Conservation (phyloP, 2,329 filamentous ascomycete species). For the Exophiala mesophila region DNA sequence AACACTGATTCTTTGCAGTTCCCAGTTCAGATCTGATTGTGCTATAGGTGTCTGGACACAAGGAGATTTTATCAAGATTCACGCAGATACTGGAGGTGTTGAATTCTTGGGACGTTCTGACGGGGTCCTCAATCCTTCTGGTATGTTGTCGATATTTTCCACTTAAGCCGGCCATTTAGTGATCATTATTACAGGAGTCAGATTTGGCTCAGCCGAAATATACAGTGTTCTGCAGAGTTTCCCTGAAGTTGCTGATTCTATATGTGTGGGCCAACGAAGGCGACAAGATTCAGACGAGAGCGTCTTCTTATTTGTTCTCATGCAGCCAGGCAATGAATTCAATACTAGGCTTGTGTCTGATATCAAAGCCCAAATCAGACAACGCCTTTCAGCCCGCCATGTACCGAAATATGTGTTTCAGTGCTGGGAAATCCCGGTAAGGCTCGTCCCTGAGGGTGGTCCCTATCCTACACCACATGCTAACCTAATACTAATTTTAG, state of each 20-base stretch:
- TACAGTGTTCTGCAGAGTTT: slow-evolving; percentile 60
- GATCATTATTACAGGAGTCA: slow-evolving; percentile 39
- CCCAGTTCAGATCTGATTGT: no score
- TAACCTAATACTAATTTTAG: no score
- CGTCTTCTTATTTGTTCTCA: slow-evolving; percentile 21
- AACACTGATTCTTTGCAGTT: no score
- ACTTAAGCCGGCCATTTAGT: slow-evolving; percentile 62
- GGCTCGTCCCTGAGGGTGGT: no score
- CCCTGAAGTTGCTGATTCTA: not conserved
- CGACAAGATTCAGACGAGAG: slow-evolving; percentile 13
- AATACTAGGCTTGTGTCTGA: not conserved
- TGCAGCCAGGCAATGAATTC: slow-evolving; percentile 4
- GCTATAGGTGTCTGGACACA: slow-evolving; percentile 71
- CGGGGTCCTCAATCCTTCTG: slow-evolving; percentile 73
- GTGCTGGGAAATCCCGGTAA: slow-evolving; percentile 13
- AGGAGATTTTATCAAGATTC: slow-evolving; percentile 68
- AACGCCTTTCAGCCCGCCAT: slow-evolving; percentile 52
- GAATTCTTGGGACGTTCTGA: slow-evolving; percentile 64
- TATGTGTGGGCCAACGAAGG: slow-evolving; percentile 13
- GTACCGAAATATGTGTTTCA: slow-evolving; percentile 19
- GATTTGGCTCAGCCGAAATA: slow-evolving; percentile 76
- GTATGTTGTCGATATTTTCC: slow-evolving; percentile 68
- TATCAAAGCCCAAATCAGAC: slow-evolving; percentile 60
- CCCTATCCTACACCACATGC: no score
- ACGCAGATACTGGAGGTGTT: slow-evolving; percentile 61